A percentile compares a stretch with the other conserved stretches of the same genome.
These are phyloP conservation scores for Aspergillus fumigatus DNA, from an alignment of 2,329 filamentous ascomycete genomes.

Conservation along the genomic window DNA sequence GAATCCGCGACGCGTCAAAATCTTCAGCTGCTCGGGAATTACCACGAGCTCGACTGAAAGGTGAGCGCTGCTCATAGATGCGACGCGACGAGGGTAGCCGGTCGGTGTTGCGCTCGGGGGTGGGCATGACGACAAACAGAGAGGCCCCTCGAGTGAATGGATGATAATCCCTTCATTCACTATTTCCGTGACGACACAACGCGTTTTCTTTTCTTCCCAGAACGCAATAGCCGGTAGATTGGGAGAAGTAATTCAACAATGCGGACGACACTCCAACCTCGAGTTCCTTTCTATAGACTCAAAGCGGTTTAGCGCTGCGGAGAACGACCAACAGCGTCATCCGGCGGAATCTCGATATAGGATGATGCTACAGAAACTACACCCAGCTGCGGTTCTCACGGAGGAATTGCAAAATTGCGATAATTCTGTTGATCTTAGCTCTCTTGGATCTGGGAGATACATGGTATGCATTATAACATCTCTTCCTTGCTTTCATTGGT, in stretches of 20 bases:
- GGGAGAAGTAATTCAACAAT: neutral
- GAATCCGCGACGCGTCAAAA: slow-evolving; percentile 25
- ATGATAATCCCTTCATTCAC: slow-evolving; percentile 7
- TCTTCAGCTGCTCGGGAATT: slow-evolving; percentile 23
- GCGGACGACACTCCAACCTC: slow-evolving; percentile 3
- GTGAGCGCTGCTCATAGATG: slow-evolving; percentile 24
- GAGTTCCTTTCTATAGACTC: neutral
- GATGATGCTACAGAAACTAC: neutral
- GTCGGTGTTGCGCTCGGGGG: slow-evolving; percentile 25
- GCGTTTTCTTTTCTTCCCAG: slow-evolving; percentile 8
- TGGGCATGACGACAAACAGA: slow-evolving; percentile 28
- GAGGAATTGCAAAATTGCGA: neutral
- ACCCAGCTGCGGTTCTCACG: neutral
- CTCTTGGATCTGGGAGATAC: neutral
- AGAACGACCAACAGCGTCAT: slow-evolving; percentile 10
- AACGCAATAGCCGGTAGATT: neutral
- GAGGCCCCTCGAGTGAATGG: slow-evolving; percentile 3
- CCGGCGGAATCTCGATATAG: neutral
- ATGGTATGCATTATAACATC: neutral
- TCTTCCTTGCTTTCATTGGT: neutral
- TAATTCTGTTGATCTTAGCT: neutral
- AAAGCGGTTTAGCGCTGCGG: slow-evolving; percentile 18
- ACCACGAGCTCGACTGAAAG: slow-evolving; percentile 27
- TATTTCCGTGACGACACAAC: neutral
- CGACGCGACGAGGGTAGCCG: slow-evolving; percentile 28